Percentiles rank a stretch among this genome's conserved stretches.
phyloP scores from a whole-genome alignment of 345 rosid genomes.

The Anastatica hierochuntica region DNA sequence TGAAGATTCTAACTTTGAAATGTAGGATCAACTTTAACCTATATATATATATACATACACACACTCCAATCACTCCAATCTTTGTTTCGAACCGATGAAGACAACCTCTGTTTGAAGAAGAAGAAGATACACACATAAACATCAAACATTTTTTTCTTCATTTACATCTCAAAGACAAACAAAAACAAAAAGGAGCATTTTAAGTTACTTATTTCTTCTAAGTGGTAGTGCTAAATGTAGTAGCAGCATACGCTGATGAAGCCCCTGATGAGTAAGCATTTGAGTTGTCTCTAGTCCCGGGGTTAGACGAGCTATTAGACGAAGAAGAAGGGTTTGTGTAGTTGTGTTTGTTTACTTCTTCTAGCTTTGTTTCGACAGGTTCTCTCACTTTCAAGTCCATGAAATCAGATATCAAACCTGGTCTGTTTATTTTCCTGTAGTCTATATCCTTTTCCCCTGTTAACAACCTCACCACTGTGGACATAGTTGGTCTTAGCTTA shows the following conservation, averaged over 20 bases:
- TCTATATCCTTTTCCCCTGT: slow-evolving; percentile 37
- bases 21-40: too few species aligned
- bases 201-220: not conserved
- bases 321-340: slow-evolving; percentile 27
- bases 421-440: slow-evolving; percentile 37
- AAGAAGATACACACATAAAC: slow-evolving; percentile 1
- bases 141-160: not conserved
- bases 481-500: slow-evolving; percentile 64
- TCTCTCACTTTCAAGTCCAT: slow-evolving; percentile 66
- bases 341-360: slow-evolving; percentile 13
- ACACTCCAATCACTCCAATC: too few species aligned
- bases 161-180: slow-evolving; percentile 7
- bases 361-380: slow-evolving; percentile 16
- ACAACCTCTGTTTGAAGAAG: too few species aligned
- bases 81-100: too few species aligned
- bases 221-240: slow-evolving; percentile 30
- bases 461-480: slow-evolving; percentile 49
- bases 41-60: too few species aligned
- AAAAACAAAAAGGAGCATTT: not conserved
- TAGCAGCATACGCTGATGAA: slow-evolving; percentile 32
- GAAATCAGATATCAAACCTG: slow-evolving; percentile 69
- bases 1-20: too few species aligned
- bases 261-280: slow-evolving; percentile 33
- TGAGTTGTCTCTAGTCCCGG: slow-evolving; percentile 41
- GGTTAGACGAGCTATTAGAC: slow-evolving; percentile 30